Conservation (phyloP, 495 filamentous ascomycete species). For the Neurospora sp. region DNA sequence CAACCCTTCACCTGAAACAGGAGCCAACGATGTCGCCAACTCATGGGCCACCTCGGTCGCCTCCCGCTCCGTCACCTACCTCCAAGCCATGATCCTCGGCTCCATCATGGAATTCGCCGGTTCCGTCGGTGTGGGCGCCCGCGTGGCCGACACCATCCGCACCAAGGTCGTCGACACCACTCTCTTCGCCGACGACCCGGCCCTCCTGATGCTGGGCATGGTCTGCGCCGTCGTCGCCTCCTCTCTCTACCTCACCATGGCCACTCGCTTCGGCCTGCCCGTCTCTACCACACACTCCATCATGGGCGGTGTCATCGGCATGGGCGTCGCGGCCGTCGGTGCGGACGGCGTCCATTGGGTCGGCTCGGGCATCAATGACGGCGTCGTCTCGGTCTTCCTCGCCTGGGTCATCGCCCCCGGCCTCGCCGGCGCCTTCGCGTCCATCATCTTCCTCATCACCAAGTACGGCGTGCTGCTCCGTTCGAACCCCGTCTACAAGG, state of each 20-base stretch:
- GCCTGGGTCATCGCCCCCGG: slow-evolving; percentile 55
- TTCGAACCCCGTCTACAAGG: slow-evolving; percentile 45
- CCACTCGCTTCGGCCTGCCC: slow-evolving; percentile 43
- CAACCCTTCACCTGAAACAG: slow-evolving; percentile 25
- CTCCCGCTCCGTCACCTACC: slow-evolving; percentile 52
- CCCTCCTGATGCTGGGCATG: slow-evolving; percentile 51
- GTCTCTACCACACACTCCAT: slow-evolving; percentile 59
- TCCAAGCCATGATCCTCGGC: slow-evolving; percentile 57
- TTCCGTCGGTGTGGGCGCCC: slow-evolving; percentile 50
- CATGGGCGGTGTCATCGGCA: slow-evolving; percentile 51
- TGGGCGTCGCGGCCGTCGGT: slow-evolving; percentile 51
- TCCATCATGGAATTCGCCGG: slow-evolving; percentile 61
- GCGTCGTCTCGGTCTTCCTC: slow-evolving; percentile 35
- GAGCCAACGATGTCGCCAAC: slow-evolving; percentile 68
- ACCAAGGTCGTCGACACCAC: slow-evolving; percentile 49
- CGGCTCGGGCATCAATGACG: slow-evolving; percentile 36
- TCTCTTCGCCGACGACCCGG: slow-evolving; percentile 41
- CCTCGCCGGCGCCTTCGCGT: slow-evolving; percentile 41
- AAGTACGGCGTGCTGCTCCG: slow-evolving; percentile 56
- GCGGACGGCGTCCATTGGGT: slow-evolving; percentile 42
- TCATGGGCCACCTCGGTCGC: slow-evolving; percentile 62
- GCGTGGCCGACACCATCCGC: slow-evolving; percentile 57
- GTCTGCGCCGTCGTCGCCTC: slow-evolving; percentile 53
- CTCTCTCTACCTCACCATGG: slow-evolving; percentile 46
- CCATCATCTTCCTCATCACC: slow-evolving; percentile 52